Conservation (phyloP, 108 stramenopile genomes). For the Nannochloropsis granulata region DNA sequence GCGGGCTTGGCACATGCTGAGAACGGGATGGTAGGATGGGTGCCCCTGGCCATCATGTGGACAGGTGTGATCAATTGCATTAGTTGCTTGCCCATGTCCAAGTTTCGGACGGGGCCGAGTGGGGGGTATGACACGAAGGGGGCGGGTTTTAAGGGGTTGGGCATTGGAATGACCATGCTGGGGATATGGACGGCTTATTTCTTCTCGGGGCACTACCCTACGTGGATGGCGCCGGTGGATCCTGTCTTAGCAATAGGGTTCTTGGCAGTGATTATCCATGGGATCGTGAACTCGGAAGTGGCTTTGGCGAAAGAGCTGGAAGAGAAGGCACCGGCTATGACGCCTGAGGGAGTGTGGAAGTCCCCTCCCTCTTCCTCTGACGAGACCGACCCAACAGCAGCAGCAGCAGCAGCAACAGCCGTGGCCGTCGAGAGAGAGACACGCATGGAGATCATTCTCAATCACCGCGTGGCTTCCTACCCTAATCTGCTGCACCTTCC, state of each 20-base stretch:
- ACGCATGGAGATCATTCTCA: background rate
- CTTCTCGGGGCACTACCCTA: background rate
- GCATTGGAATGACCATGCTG: background rate
- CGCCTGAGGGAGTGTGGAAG: background rate
- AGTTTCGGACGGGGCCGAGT: background rate
- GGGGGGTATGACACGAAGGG: background rate
- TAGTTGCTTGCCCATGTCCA: background rate
- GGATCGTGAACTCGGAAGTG: background rate
- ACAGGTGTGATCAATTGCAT: background rate
- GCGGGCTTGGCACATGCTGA: background rate
- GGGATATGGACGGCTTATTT: background rate
- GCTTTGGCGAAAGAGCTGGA: background rate
- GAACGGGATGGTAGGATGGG: background rate
- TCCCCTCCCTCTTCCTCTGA: background rate
- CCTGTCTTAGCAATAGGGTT: background rate
- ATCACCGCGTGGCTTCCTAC: background rate
- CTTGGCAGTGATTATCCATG: background rate
- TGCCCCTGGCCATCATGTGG: background rate
- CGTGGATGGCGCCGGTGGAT: background rate
- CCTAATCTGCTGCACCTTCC: background rate
- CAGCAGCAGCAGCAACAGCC: background rate
- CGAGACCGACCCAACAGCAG: too few species aligned
- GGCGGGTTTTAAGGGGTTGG: background rate
- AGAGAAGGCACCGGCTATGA: background rate
- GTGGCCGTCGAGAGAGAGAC: background rate